phyloP scores from a whole-genome alignment of 768 basidiomycete genomes.

The Leccinum variicolor region DNA sequence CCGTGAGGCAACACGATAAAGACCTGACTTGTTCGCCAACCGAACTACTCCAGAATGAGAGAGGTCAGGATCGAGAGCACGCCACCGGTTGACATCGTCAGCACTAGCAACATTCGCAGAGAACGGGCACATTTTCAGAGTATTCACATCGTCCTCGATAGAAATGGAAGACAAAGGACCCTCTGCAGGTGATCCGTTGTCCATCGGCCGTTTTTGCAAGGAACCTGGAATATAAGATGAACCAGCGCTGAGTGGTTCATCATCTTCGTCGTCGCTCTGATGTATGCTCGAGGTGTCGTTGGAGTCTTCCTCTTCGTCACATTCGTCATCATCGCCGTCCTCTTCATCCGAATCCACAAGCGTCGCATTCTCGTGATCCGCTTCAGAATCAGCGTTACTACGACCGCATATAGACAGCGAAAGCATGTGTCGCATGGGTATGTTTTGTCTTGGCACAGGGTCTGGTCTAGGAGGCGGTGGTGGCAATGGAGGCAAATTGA shows the following conservation, averaged over 20 bases:
- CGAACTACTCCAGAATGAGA: constrained; percentile 4
- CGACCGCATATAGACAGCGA: constrained; percentile 43
- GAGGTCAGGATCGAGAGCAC: constrained; percentile 2
- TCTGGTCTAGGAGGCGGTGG: constrained; percentile 20
- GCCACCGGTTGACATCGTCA: constrained; percentile 1
- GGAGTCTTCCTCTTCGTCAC: constrained; percentile 33
- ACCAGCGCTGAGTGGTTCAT: constrained; percentile 24
- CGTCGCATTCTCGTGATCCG: constrained; percentile 19
- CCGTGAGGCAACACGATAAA: constrained; percentile 58
- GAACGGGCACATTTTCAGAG: constrained; percentile 12
- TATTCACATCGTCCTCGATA: not conserved
- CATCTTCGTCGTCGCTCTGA: constrained; percentile 37
- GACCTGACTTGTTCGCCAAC: constrained; percentile 34
- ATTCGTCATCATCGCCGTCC: constrained; percentile 34
- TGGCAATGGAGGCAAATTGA: constrained; percentile 50
- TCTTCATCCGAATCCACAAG: constrained; percentile 34
- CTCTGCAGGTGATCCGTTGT: not conserved
- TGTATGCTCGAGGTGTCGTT: constrained; percentile 34
- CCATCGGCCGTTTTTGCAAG: constrained; percentile 11
- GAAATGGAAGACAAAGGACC: constrained; percentile 4
- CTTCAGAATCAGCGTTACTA: constrained; percentile 20
- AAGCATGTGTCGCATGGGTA: constrained; percentile 52
- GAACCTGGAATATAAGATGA: constrained; percentile 8
- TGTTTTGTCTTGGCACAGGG: constrained; percentile 12
- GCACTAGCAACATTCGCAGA: constrained; percentile 12